Conservation (phyloP, 2,329 filamentous ascomycete species). For the Herpotrichia juniperi region DNA sequence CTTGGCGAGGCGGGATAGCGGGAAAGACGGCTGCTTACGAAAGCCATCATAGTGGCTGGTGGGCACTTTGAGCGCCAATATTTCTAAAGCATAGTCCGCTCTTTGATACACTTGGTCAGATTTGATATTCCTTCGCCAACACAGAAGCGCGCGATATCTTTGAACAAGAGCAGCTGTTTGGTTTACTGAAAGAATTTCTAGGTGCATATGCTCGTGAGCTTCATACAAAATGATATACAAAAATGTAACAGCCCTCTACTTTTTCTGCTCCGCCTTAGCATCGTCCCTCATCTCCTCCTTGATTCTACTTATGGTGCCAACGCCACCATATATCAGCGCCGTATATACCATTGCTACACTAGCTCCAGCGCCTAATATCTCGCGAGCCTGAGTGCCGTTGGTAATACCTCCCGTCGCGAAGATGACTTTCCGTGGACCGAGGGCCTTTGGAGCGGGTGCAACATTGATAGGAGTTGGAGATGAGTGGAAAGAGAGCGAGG, state of each 20-base stretch:
- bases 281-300: constrained; percentile 58
- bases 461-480: constrained; percentile 19
- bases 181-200: background rate
- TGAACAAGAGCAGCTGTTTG: background rate
- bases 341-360: constrained; percentile 94
- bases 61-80: background rate
- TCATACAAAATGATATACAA: constrained; percentile 2
- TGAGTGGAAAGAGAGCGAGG: constrained; percentile 26
- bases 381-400: constrained; percentile 80
- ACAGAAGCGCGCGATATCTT: no score
- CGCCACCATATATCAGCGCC: constrained; percentile 68
- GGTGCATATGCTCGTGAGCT: background rate
- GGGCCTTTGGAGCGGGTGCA: constrained; percentile 29
- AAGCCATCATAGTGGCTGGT: background rate
- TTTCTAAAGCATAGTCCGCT: no score
- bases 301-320: constrained; percentile 63
- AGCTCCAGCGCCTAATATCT: constrained; percentile 85
- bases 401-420: constrained; percentile 95
- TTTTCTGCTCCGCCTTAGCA: constrained; percentile 27
- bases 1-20: background rate
- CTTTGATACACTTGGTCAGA: no score
- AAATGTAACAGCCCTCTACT: constrained; percentile 2
- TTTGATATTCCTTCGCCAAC: no score
- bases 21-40: background rate
- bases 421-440: constrained; percentile 70